Base-by-base conservation (phyloP, 768 basidiomycete genomes). In the Thelephora ganbajun region DNA sequence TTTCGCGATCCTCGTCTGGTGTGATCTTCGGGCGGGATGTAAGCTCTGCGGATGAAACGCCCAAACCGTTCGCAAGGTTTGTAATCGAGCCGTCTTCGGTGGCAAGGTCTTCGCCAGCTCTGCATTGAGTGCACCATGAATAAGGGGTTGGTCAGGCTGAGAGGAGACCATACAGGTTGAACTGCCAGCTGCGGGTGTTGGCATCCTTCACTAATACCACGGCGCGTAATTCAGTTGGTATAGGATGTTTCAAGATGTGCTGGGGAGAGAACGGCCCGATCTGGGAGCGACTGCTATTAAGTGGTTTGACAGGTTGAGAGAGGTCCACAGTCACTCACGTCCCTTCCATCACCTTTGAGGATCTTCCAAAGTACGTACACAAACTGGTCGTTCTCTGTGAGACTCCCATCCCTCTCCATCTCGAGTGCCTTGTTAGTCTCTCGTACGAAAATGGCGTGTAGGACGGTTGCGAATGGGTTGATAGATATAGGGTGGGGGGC, bases 341-440 rank as follows among this genome's bases (percentile, higher is more conserved):
- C 84, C 50, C 77, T 79, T 16, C 85, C 85, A 59, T 87, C 83
- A 46, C 85, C 86, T 60, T 77, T 83, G 47, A 88, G 65, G 48
- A 88, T 83, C 65, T 88, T 88, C 84, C 84, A 88, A 50, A 88
- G 67, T 39, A 88, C 85, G 83, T 85, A 88, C 35, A 87, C 81
- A 44, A 88, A 66, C 56, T 85, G 85, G 57, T 87, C 84, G 59
- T 77, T 84, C 45, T 70, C 69, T 48, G 75, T 70, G 50, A 70
- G 69, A 22, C 73, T 69, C 47, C 67, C 68, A 33, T 67, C 59
- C 7, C 56, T 66, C n/a, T 79, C 66, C 45, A 76, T 59, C 44
- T 58, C 64, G 44, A 73, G 64, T 18, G 84, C 82, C 56, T 69
- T 66, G 55, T 77, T 76, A 55, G 81, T 69, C 64, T 88, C 85